Conservation (phyloP, 495 filamentous ascomycete genomes). For the Trichocladium uniseriatum region DNA sequence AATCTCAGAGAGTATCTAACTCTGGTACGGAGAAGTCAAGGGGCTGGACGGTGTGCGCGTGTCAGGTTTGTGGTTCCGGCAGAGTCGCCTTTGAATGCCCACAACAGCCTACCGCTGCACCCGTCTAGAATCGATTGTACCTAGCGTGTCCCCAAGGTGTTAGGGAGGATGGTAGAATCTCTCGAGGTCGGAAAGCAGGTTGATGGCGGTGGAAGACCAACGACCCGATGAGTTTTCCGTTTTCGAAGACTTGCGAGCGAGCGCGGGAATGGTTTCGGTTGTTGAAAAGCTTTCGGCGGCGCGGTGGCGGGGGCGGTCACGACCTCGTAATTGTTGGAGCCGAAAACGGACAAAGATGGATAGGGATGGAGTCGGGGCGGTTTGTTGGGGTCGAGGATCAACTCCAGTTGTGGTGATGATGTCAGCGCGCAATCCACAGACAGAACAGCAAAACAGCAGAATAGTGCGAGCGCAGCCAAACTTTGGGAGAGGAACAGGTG, state of each 20-base stretch:
- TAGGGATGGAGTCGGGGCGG: conserved; percentile 1
- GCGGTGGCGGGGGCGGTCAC: conserved; percentile 2
- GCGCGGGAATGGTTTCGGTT: conserved; percentile 8
- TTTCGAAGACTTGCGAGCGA: conserved; percentile 21
- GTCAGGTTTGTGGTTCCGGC: conserved; percentile 32
- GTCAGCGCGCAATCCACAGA: conserved; percentile 17
- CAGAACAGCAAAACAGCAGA: conserved; percentile 1
- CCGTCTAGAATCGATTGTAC: conserved; percentile 26
- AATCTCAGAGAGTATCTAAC: conserved; percentile 19
- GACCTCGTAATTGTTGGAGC: conserved; percentile 11
- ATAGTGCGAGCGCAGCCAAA: not conserved
- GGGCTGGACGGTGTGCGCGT: conserved; percentile 34
- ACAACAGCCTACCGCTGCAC: conserved; percentile 38
- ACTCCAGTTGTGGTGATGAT: conserved; percentile 15
- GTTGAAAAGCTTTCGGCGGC: conserved; percentile 7
- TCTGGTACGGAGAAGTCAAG: conserved; percentile 24
- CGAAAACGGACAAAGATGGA: not conserved
- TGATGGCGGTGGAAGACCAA: conserved; percentile 34
- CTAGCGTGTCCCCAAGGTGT: conserved; percentile 16
- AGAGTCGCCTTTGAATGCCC: conserved; percentile 28
- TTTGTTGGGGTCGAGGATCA: not conserved
- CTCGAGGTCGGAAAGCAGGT: conserved; percentile 37
- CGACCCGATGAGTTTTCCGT: conserved; percentile 37
- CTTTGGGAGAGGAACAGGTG: not conserved
- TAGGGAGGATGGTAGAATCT: conserved; percentile 43